Conservation (phyloP, 2,329 filamentous ascomycete genomes). For the Botryosphaeria dothidea region DNA sequence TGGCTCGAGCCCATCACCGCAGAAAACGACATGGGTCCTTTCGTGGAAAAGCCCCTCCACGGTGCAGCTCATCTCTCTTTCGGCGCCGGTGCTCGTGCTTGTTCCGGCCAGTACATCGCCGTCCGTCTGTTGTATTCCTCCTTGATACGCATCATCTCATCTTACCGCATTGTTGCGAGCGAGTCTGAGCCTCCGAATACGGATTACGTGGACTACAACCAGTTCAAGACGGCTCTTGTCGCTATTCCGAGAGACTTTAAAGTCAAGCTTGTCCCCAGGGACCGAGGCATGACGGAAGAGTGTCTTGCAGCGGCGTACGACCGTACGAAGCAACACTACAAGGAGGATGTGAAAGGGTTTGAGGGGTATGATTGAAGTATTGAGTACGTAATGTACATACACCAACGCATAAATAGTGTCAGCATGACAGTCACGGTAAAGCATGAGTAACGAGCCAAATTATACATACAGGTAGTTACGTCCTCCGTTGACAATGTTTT, state of each 20-base stretch:
- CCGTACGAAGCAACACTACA: constrained; percentile 53
- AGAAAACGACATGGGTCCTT: constrained; percentile 24
- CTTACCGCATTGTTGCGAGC: constrained; percentile 53
- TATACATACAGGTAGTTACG: too few relatives aligned
- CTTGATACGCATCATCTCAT: constrained; percentile 50
- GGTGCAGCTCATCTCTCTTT: constrained; percentile 49
- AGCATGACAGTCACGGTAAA: too few relatives aligned
- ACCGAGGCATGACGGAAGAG: constrained; percentile 38
- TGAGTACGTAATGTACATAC: too few relatives aligned
- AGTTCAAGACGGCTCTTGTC: constrained; percentile 60
- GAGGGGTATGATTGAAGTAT: constrained; percentile 4
- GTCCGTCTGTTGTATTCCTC: constrained; percentile 52
- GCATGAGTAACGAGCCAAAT: too few relatives aligned
- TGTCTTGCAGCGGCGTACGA: constrained; percentile 47
- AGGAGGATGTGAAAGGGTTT: constrained; percentile 31
- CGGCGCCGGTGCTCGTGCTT: constrained; percentile 54
- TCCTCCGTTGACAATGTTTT: too few relatives aligned
- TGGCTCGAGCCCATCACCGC: constrained; percentile 44
- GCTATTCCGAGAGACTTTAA: constrained; percentile 62
- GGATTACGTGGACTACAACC: constrained; percentile 64
- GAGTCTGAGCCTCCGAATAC: constrained; percentile 57
- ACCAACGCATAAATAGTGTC: neutral
- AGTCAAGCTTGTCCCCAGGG: constrained; percentile 56
- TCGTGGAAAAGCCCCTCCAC: constrained; percentile 31
- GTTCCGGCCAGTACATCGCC: constrained; percentile 54